Percentiles rank a stretch among this genome's conserved stretches.
phyloP scores from a whole-genome alignment of 2,329 filamentous ascomycete species.

The Diaporthe vaccinii region DNA sequence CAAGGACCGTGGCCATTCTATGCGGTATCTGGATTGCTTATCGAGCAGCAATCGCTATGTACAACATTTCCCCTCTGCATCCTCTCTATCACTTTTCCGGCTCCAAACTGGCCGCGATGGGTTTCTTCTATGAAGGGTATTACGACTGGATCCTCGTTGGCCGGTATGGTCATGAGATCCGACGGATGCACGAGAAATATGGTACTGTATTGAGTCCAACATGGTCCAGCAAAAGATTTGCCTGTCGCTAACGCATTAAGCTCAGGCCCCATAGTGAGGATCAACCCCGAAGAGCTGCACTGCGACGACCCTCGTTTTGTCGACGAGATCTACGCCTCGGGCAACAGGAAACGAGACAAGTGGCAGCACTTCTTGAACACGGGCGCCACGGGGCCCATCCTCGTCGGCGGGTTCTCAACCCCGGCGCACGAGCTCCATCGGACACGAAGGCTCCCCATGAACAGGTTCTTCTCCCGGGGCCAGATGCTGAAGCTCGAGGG shows the following conservation, averaged over 20 bases:
- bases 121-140: constrained; percentile 26
- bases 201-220: not conserved
- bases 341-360: constrained; percentile 43
- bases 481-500: constrained; percentile 50
- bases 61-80: constrained; percentile 33
- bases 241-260: not conserved
- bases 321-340: constrained; percentile 44
- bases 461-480: constrained; percentile 50
- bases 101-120: constrained; percentile 24
- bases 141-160: constrained; percentile 25
- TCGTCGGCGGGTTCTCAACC: constrained; percentile 44
- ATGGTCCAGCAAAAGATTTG: accelerated
- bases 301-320: constrained; percentile 52
- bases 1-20: not conserved
- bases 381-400: constrained; percentile 11
- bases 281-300: constrained; percentile 56
- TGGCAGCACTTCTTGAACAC: constrained; percentile 34
- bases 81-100: constrained; percentile 22
- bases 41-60: not conserved
- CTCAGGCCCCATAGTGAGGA: constrained; percentile 52
- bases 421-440: constrained; percentile 48
- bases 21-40: not conserved
- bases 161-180: constrained; percentile 19
- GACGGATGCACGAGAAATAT: constrained; percentile 30
- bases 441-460: constrained; percentile 45